A percentile compares a stretch with the other conserved stretches of the same genome.
Evolutionary conservation across 2,329 filamentous ascomycete genomes (phyloP).

Genomic region (Stachybotrys echinatus): DNA sequence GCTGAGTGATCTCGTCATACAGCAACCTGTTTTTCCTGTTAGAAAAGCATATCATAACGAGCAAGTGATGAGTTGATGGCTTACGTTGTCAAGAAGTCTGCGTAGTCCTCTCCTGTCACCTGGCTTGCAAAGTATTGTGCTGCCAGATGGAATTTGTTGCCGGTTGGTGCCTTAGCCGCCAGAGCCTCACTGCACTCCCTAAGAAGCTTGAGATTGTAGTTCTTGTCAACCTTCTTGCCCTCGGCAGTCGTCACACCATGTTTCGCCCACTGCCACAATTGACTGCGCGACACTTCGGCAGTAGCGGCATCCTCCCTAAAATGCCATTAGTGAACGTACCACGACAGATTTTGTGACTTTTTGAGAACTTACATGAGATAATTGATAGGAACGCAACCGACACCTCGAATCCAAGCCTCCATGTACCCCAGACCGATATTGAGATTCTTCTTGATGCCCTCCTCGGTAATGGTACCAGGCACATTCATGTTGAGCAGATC

Average conservation of each 20-base stretch:
- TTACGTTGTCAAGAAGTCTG: slow-evolving; percentile 86
- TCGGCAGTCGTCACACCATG: slow-evolving; percentile 71
- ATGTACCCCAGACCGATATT: slow-evolving; percentile 97
- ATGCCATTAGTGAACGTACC: background rate
- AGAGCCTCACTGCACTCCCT: slow-evolving; percentile 80
- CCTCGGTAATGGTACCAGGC: slow-evolving; percentile 85
- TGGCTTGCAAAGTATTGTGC: slow-evolving; percentile 90
- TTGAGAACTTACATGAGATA: slow-evolving; percentile 67
- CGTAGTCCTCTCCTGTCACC: slow-evolving; percentile 95
- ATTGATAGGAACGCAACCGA: slow-evolving; percentile 97
- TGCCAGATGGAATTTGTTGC: slow-evolving; percentile 87
- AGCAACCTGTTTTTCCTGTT: slow-evolving; percentile 54
- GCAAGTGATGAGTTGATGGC: slow-evolving; percentile 25
- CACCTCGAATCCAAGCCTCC: slow-evolving; percentile 94
- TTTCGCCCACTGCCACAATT: slow-evolving; percentile 94
- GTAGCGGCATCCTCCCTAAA: slow-evolving; percentile 86
- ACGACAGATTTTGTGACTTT: background rate
- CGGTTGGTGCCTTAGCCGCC: slow-evolving; percentile 68
- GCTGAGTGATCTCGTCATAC: slow-evolving; percentile 81
- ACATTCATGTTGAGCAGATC: slow-evolving; percentile 98
- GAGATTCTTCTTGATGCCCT: slow-evolving; percentile 94
- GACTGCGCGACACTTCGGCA: slow-evolving; percentile 87
- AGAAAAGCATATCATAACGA: background rate
- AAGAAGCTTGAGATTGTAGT: slow-evolving; percentile 79
- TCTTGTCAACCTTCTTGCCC: slow-evolving; percentile 90